Percentiles rank a stretch among this genome's conserved stretches.
phyloP scores from a whole-genome alignment of 345 rosid species.

The Draba incana region DNA sequence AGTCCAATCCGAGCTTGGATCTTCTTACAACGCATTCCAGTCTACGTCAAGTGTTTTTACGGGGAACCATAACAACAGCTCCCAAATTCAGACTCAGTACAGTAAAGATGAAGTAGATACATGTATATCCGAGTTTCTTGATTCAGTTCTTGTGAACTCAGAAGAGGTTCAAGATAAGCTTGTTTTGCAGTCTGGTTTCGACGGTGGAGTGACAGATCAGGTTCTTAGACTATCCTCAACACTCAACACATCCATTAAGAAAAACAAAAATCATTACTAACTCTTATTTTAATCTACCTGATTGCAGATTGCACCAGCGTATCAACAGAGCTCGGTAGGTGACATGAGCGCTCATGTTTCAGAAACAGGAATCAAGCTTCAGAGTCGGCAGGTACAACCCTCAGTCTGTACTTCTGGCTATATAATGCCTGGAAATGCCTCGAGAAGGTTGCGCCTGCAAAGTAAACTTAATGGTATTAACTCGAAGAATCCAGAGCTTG shows the following conservation, averaged over 20 bases:
- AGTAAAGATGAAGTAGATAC: slow-evolving; percentile 47
- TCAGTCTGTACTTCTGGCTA: slow-evolving; percentile 8
- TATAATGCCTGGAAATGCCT: slow-evolving; percentile 54
- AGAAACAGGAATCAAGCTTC: slow-evolving; percentile 52
- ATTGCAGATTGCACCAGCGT: slow-evolving; percentile 25
- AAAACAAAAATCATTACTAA: not conserved
- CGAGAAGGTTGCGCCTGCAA: slow-evolving; percentile 64
- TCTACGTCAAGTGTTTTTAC: slow-evolving; percentile 25
- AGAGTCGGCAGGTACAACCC: slow-evolving; percentile 46
- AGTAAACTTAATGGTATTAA: slow-evolving; percentile 34
- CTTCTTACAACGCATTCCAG: slow-evolving; percentile 39
- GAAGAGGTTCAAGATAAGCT: slow-evolving; percentile 37
- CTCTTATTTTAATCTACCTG: slow-evolving; percentile 11
- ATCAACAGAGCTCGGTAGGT: slow-evolving; percentile 17
- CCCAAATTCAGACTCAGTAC: slow-evolving; percentile 33
- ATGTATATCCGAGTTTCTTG: slow-evolving; percentile 45
- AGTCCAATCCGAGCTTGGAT: slow-evolving; percentile 46
- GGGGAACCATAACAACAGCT: slow-evolving; percentile 14
- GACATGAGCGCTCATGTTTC: slow-evolving; percentile 33
- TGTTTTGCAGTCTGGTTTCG: slow-evolving; percentile 25
- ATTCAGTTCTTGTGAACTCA: slow-evolving; percentile 48
- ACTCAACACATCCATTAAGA: not conserved
- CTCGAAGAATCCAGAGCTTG: slow-evolving; percentile 37
- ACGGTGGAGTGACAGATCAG: slow-evolving; percentile 30
- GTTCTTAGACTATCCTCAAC: slow-evolving; percentile 10